phyloP scores from a whole-genome alignment of 495 filamentous ascomycete species.

The Lophiotrema nucula region DNA sequence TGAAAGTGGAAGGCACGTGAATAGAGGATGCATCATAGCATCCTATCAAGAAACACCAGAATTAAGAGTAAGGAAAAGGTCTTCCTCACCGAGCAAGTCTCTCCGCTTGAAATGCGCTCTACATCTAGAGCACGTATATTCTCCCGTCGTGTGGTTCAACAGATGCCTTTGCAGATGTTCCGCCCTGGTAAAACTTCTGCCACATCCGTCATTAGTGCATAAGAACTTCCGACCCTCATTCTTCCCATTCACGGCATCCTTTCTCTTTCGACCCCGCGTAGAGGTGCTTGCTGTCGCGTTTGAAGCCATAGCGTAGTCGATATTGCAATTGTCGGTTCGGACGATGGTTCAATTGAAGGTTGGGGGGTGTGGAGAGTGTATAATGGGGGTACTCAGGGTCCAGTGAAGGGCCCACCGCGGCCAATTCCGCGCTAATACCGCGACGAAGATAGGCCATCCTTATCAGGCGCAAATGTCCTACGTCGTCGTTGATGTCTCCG shows the following conservation, averaged over 20 bases:
- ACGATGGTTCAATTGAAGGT: constrained; percentile 15
- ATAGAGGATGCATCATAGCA: too few relatives aligned
- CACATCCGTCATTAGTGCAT: constrained; percentile 18
- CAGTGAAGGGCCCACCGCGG: not conserved
- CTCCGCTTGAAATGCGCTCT: constrained; percentile 26
- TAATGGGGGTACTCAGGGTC: constrained; percentile 21
- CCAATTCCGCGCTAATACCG: not conserved
- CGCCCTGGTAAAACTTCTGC: constrained; percentile 20
- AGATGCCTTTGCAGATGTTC: constrained; percentile 26
- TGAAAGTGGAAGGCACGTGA: not conserved
- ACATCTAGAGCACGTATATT: constrained; percentile 22
- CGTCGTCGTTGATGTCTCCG: not conserved
- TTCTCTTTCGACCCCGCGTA: constrained; percentile 15
- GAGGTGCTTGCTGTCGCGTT: not conserved
- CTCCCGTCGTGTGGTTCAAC: constrained; percentile 22
- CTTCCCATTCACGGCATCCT: constrained; percentile 6
- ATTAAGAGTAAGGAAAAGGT: not conserved
- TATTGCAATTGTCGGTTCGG: not conserved
- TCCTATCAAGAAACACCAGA: not conserved
- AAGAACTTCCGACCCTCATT: constrained; percentile 1
- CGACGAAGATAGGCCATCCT: constrained; percentile 2
- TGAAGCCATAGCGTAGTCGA: not conserved
- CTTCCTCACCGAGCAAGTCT: constrained; percentile 24
- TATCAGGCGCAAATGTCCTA: not conserved
- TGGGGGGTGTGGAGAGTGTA: constrained; percentile 13